Base-by-base conservation (phyloP, 805 yeast genomes). In the Metschnikowia orientalis region DNA sequence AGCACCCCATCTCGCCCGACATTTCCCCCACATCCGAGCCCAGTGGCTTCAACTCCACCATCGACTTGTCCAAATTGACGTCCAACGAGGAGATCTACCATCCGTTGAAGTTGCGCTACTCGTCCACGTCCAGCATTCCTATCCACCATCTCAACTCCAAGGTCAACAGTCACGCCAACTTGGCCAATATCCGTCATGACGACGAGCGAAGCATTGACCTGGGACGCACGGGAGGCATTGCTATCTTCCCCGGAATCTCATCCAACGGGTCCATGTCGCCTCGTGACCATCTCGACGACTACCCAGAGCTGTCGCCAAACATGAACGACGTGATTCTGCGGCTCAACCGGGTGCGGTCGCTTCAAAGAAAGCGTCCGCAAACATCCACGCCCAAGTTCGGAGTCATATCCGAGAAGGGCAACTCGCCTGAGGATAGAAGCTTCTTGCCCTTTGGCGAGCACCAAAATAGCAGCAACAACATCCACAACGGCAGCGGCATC, bases 11-110 rank as follows among this genome's bases (percentile, higher is more conserved):
- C 6, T 54, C 63, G 27, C 72, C 72, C 4, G 69, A 62, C 36
- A 62, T 65, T 2, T 62, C 69, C 13, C 72, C 72, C 15, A 54
- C 42, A 18, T 58, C 67, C 5, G 64, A 58, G 34, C 71, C 72
- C 5, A 58, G 69, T 8, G 45, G 68, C 33, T 50, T 55, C 30
- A 66, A 66, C 37, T 61, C 69, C 5, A 62, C 64, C 10, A 58
- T 66, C 15, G 69, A 66, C 40, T 51, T 66, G 30, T 45, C 59
- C 17, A 63, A 63, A 35, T 41, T 65, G 21, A 31, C 46, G 10
- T 53, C 54, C 20, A 57, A 61, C 39, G 56, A 61, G 32, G 67
- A 59, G 9, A 58, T 61, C 21, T 59, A 59, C 32, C 53, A 47
- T 28, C 72, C 72, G 10, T 52, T 66, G 53, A 59, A 55, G 35